Percentiles rank a stretch among this genome's conserved stretches.
Conservation (phyloP, 1,284 basidiomycete genomes). For the Grifola frondosa region DNA sequence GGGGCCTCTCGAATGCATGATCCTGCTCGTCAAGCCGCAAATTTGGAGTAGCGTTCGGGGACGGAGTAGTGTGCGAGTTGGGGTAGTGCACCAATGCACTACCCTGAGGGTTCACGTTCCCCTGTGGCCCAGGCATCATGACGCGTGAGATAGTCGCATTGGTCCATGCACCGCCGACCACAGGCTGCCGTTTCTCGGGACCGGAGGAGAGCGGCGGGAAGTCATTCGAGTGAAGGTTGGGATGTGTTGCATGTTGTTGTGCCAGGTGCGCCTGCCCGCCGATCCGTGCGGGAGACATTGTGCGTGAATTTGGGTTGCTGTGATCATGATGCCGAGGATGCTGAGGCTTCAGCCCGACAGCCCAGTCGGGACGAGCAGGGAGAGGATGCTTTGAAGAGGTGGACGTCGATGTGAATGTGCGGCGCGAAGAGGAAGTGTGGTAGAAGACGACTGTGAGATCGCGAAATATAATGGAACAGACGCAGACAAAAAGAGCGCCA, state of each 20-base stretch:
- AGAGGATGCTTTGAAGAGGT: slow-evolving; percentile 75
- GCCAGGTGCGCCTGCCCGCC: slow-evolving; percentile 25
- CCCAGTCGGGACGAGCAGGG: slow-evolving; percentile 81
- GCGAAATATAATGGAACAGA: slow-evolving; percentile 9
- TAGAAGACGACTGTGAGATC: slow-evolving; percentile 57
- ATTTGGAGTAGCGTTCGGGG: slow-evolving; percentile 14
- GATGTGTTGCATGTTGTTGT: slow-evolving; percentile 39
- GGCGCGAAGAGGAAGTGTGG: slow-evolving; percentile 72
- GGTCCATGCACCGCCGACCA: slow-evolving; percentile 66
- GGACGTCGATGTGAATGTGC: slow-evolving; percentile 66
- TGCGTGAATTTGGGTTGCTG: slow-evolving; percentile 38
- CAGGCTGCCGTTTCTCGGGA: slow-evolving; percentile 49
- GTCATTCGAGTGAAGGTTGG: slow-evolving; percentile 58
- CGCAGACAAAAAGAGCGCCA: slow-evolving; percentile 7
- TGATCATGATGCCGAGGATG: slow-evolving; percentile 44
- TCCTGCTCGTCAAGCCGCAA: slow-evolving; percentile 50
- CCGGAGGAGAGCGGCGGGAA: slow-evolving; percentile 66
- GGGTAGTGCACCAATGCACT: slow-evolving; percentile 42
- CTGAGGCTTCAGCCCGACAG: slow-evolving; percentile 74
- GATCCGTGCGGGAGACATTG: slow-evolving; percentile 43
- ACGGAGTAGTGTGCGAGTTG: slow-evolving; percentile 19
- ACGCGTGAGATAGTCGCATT: slow-evolving; percentile 55
- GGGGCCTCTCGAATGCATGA: slow-evolving; percentile 47
- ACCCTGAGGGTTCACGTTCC: slow-evolving; percentile 22
- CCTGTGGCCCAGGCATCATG: slow-evolving; percentile 40